phyloP scores from a whole-genome alignment of 1,139 yeast genomes.

The Geotrichum phurueaensis region DNA sequence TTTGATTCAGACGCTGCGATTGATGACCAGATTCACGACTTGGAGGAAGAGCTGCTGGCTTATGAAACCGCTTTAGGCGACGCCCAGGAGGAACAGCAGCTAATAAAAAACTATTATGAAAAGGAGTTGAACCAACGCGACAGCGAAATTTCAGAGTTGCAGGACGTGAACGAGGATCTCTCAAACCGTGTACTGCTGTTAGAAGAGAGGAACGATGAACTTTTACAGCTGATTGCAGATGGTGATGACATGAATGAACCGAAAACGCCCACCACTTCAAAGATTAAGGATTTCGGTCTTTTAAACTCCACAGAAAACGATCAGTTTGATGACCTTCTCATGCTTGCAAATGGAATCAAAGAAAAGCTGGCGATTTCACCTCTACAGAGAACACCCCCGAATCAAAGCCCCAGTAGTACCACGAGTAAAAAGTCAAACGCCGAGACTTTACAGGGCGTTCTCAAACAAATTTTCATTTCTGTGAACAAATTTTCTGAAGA shows the following conservation, averaged over 20 bases:
- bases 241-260: not conserved
- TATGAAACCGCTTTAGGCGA: slow-evolving; percentile 6
- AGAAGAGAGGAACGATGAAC: slow-evolving; percentile 6
- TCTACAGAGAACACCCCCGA: not conserved
- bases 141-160: slow-evolving; percentile 6
- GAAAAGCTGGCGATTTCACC: not conserved
- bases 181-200: not conserved
- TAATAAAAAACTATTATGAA: slow-evolving; percentile 8
- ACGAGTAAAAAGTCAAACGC: not conserved
- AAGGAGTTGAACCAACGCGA: slow-evolving; percentile 5
- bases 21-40: not conserved
- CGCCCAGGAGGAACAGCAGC: not conserved
- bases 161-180: slow-evolving; percentile 2
- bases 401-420: not conserved
- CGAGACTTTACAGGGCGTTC: slow-evolving; percentile 1
- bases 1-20: slow-evolving; percentile 4
- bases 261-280: not conserved
- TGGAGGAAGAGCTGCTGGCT: slow-evolving; percentile 2
- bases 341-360: slow-evolving; percentile 3
- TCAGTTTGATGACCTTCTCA: not conserved
- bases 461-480: slow-evolving; percentile 1
- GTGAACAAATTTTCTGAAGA: slow-evolving; percentile 1
- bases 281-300: not conserved
- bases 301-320: not conserved
- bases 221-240: not conserved